Percentiles rank a stretch among this genome's conserved stretches.
Evolutionary conservation across 768 basidiomycete species (phyloP).

Genomic region (Cystobasidium onofrii): DNA sequence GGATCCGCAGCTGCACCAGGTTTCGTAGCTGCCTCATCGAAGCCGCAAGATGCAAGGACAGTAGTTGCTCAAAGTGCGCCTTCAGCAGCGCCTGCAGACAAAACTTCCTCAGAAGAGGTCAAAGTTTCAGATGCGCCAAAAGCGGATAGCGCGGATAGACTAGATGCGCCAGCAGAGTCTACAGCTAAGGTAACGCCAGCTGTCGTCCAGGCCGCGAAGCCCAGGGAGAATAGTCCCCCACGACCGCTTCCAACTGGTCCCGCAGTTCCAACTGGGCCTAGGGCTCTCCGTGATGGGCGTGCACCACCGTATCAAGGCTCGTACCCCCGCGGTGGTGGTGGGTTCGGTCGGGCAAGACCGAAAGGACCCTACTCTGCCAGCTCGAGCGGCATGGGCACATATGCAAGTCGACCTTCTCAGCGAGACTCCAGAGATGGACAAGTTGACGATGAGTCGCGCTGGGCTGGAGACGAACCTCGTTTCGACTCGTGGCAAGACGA

Average conservation of each 20-base stretch:
- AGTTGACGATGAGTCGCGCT: neutral
- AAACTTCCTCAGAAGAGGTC: neutral
- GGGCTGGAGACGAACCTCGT: neutral
- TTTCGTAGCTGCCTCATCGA: neutral
- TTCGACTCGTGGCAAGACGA: neutral
- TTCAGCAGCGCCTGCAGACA: neutral
- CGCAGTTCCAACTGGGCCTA: neutral
- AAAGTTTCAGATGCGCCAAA: neutral
- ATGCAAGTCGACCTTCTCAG: neutral
- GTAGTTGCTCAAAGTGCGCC: neutral
- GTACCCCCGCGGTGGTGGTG: neutral
- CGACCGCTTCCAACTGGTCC: neutral
- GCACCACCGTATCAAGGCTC: neutral
- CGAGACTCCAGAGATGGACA: neutral
- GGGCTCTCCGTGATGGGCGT: neutral
- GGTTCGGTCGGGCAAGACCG: neutral
- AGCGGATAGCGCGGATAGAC: neutral
- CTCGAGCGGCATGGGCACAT: neutral
- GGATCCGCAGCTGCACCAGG: slow-evolving; percentile 1
- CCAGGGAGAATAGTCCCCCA: neutral
- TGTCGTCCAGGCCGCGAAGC: neutral
- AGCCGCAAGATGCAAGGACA: neutral
- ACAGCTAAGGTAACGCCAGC: neutral
- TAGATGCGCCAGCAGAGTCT: neutral
- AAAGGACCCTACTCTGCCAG: neutral